Base-by-base conservation (phyloP, 345 rosid genomes). In the Heritiera fomes region DNA sequence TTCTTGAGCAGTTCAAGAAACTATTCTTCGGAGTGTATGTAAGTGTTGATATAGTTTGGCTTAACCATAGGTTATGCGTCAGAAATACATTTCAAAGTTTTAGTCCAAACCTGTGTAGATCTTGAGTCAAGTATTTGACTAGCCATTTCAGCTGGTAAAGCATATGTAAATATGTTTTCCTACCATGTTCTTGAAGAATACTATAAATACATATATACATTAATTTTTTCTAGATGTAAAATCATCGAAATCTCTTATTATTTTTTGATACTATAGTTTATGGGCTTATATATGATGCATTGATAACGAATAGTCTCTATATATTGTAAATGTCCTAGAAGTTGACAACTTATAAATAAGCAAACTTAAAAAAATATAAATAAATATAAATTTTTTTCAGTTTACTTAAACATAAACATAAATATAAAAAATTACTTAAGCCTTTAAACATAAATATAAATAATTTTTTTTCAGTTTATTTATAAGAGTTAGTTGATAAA, bases 1-100 rank as follows among this genome's bases (percentile, higher is more conserved):
- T 60, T 84, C 94, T 76, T 89, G 85, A 88, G 77, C 75, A 46
- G 55, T 70, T 52, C 53, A 23, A 40, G 46, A 30, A 81, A 62
- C 68, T 66, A 82, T 41, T 62, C 47, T n/a, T 15, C 46, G 60
- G 46, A 6, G 66, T 63, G 4, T 65, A 45, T 76, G 81, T 79
- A 78, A 20, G 80, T 83, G 83, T 59, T 69, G 73, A 73, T 66
- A 34, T 62, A 50, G 83, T 61, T 71, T 65, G 71, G 76, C 76
- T 71, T 46, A 9, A 71, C 52, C 2, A 43, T 60, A 67, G 81
- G 17, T 28, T 58, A 3, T 28, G 76, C 66, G 14, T 47, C 7
- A 6, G 46, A 61, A 72, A 65, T 49, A 15, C 68, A 46, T 38
- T 62, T 53, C 18, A 55, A 53, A 62, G 56, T 50, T 56, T 30